Percentiles rank a stretch among this genome's conserved stretches.
Evolutionary conservation across 2,329 filamentous ascomycete species (phyloP).

Genomic region (Harringtonia lauricola): DNA sequence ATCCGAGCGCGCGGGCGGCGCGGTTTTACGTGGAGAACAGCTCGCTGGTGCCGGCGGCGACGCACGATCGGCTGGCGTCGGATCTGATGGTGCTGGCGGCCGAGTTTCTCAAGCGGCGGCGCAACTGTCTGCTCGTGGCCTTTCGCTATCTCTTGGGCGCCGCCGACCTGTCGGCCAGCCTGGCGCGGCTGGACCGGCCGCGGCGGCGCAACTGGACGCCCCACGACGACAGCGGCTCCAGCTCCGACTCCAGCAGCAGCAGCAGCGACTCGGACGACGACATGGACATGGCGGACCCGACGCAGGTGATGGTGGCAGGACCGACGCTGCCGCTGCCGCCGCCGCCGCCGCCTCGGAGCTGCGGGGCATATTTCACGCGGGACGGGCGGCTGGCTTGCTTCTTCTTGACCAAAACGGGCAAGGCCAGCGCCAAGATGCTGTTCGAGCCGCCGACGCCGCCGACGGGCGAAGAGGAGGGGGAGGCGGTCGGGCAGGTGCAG

Average conservation of each 20-base stretch:
- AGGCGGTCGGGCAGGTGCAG: conserved; percentile 9
- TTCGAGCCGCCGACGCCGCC: conserved; percentile 31
- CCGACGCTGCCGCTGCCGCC: conserved; percentile 23
- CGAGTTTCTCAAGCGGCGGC: conserved; percentile 43
- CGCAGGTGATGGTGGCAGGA: neutral
- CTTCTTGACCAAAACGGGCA: conserved; percentile 58
- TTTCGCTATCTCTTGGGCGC: conserved; percentile 55
- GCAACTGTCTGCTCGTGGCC: conserved; percentile 51
- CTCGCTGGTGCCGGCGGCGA: conserved; percentile 47
- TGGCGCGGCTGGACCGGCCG: conserved; percentile 44
- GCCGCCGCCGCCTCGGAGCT: conserved; percentile 45
- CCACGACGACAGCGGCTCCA: conserved; percentile 34
- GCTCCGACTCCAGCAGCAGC: conserved; percentile 21
- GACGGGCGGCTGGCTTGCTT: conserved; percentile 56
- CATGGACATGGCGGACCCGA: neutral
- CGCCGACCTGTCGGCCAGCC: conserved; percentile 47
- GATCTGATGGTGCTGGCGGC: conserved; percentile 46
- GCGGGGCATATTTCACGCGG: conserved; percentile 49
- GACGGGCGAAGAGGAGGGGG: conserved; percentile 8
- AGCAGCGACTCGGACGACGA: conserved; percentile 21
- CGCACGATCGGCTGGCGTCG: conserved; percentile 38
- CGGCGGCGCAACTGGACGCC: conserved; percentile 34
- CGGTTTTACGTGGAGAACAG: conserved; percentile 51
- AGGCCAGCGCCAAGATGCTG: conserved; percentile 34
- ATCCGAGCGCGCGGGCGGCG: conserved; percentile 46